Base-by-base conservation (phyloP, 352 stramenopile species). In the Peronosclerospora sorghi region DNA sequence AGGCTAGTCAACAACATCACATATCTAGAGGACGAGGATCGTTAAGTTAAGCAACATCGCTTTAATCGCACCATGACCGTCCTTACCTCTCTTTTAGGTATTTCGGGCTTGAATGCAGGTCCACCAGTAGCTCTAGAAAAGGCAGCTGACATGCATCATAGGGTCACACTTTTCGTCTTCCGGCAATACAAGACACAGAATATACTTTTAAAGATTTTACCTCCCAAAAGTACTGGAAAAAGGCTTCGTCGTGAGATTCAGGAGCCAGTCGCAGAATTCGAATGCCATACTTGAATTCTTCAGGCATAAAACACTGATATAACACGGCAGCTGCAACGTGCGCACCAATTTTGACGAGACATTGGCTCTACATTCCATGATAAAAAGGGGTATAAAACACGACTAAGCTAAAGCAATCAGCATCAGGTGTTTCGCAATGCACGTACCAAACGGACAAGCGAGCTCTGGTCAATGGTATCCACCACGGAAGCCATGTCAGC, bases 201-300 rank as follows among this genome's bases (percentile, higher is more conserved):
- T 19, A 35, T 0, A 13, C 15, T 9, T 7, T 18, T 19, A 17
- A 5, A 35, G n/a, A 17, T 1, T 13, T 28, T 64, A 86, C 74
- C 74, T 86, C 69, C 75, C 76, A 91, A 58, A 88, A 87, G 52
- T 87, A 88, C 71, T 91, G 79, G 41, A 88, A 91, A 48, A 87
- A 87, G 10, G 56, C 58, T 1, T 79, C 57, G 41, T 88, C 74
- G 47, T 88, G 76, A 5, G 61, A 64, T 42, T 85, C 71, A 6
- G 79, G 76, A n/a, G 75, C 48, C 17, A 79, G 48, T 27, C 79
- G 76, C 32, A 91, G 62, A 35, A 91, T 83, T 23, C 76, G 79
- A 20, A 91, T 64, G 1, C 79, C 79, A 35, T 88, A 91, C 46
- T 83, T 84, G 41, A 81, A 64, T 51, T 91, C 79, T 28, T 91